Percentiles rank a stretch among this genome's conserved stretches.
Evolutionary conservation across 1,284 basidiomycete genomes (phyloP).

Genomic region (Sanghuangporus sanghuang): DNA sequence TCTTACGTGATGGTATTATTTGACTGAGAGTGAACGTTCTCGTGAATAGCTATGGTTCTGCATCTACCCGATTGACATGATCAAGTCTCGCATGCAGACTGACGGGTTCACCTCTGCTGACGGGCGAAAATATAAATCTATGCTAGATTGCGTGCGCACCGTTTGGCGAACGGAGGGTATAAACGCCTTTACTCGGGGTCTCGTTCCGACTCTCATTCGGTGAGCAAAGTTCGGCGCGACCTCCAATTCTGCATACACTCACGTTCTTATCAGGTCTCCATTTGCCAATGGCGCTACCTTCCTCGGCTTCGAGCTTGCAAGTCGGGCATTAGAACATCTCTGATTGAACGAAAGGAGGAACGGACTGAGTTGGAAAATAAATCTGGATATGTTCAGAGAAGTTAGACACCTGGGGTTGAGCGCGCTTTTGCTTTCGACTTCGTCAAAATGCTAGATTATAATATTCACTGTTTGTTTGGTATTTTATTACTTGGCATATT

Average conservation of each 20-base stretch:
- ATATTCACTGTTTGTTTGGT: too few relatives aligned
- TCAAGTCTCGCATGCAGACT: constrained; percentile 94
- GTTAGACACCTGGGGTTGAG: too few relatives aligned
- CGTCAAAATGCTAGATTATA: too few relatives aligned
- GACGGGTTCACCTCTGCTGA: constrained; percentile 76
- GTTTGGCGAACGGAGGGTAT: constrained; percentile 82
- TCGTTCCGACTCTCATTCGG: constrained; percentile 89
- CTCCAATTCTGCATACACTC: constrained; percentile 14
- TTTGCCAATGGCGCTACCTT: constrained; percentile 94
- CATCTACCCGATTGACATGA: constrained; percentile 92
- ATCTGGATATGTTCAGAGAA: background rate
- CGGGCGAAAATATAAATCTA: constrained; percentile 78
- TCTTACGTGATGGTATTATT: background rate
- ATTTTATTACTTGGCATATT: too few relatives aligned
- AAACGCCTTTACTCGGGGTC: constrained; percentile 83
- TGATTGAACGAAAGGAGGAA: background rate
- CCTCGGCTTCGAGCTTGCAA: constrained; percentile 88
- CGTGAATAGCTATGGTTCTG: constrained; percentile 66
- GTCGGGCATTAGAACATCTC: constrained; percentile 32
- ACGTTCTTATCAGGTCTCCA: constrained; percentile 52
- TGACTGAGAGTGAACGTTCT: background rate
- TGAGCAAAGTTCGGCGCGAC: constrained; percentile 24
- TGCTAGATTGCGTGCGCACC: constrained; percentile 77
- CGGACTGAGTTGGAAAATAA: background rate
- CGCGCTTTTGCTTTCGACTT: too few relatives aligned